phyloP scores from a whole-genome alignment of 2,329 filamentous ascomycete genomes.

The Aspergillus jensenii region DNA sequence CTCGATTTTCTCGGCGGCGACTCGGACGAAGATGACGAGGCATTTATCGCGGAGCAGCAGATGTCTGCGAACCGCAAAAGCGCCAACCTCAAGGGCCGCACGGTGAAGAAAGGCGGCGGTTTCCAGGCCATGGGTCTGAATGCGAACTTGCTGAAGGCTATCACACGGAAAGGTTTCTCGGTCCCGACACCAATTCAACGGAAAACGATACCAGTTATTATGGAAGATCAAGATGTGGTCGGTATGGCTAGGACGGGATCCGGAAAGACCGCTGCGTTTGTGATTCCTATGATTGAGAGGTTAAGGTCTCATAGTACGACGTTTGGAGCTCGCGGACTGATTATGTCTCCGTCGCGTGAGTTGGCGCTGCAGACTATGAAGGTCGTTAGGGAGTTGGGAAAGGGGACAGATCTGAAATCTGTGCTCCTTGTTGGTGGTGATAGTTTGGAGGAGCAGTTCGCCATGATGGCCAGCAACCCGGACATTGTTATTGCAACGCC shows the following conservation, averaged over 20 bases:
- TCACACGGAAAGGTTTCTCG: slow-evolving; percentile 89
- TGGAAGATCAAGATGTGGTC: slow-evolving; percentile 92
- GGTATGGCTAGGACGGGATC: slow-evolving; percentile 99
- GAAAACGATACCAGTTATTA: slow-evolving; percentile 88
- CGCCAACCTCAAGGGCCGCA: slow-evolving; percentile 77
- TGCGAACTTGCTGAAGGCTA: slow-evolving; percentile 80
- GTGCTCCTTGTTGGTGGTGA: slow-evolving; percentile 92
- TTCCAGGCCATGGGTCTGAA: slow-evolving; percentile 95
- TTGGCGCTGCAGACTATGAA: slow-evolving; percentile 92
- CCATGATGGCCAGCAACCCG: slow-evolving; percentile 87
- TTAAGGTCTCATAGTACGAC: slow-evolving; percentile 83
- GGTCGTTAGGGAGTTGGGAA: slow-evolving; percentile 90
- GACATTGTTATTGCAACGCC: slow-evolving; percentile 98
- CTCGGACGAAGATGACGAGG: slow-evolving; percentile 65
- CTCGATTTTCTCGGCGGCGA: slow-evolving; percentile 58
- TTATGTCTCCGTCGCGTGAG: slow-evolving; percentile 91
- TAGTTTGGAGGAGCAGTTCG: slow-evolving; percentile 92
- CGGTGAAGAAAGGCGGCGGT: slow-evolving; percentile 90
- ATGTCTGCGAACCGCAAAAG: slow-evolving; percentile 84
- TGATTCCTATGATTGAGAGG: slow-evolving; percentile 96
- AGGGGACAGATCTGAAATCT: slow-evolving; percentile 87
- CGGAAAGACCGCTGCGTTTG: slow-evolving; percentile 96
- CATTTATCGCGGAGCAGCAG: slow-evolving; percentile 86
- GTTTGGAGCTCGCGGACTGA: slow-evolving; percentile 80
- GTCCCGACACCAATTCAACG: slow-evolving; percentile 97